Evolutionary conservation across 192 early-diverging fungal genomes (phyloP).

Genomic region (Lunasporangiospora selenospora): DNA sequence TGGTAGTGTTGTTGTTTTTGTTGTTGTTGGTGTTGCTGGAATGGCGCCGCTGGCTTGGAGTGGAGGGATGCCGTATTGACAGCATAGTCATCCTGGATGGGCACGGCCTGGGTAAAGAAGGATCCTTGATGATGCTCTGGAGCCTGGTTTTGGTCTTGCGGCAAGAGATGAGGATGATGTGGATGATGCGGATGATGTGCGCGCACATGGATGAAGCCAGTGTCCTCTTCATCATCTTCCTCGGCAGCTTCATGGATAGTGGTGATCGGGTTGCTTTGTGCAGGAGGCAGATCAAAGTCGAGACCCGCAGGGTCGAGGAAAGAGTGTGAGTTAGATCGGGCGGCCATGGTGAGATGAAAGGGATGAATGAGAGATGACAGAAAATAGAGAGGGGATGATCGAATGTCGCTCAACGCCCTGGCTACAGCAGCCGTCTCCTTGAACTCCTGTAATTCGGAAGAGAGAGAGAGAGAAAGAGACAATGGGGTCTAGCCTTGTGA

Average conservation of each 20-base stretch:
- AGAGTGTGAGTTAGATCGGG: slow-evolving; percentile 8
- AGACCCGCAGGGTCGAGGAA: slow-evolving; percentile 39
- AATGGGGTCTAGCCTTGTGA: background rate
- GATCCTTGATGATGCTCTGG: background rate
- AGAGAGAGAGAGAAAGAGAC: background rate
- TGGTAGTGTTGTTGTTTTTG: slow-evolving; percentile 16
- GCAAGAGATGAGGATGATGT: background rate
- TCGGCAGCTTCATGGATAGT: slow-evolving; percentile 48
- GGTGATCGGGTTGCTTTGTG: slow-evolving; percentile 21
- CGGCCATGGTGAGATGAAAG: background rate
- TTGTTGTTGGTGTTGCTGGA: background rate
- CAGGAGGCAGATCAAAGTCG: slow-evolving; percentile 42
- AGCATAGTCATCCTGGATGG: background rate
- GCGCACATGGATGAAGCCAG: slow-evolving; percentile 31
- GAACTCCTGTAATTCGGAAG: no score
- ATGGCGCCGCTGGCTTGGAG: no score
- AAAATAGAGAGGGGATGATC: background rate
- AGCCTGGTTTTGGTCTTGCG: slow-evolving; percentile 10
- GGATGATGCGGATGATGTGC: background rate
- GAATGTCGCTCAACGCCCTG: no score
- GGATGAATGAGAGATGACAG: background rate
- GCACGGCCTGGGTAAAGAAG: background rate
- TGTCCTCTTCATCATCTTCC: slow-evolving; percentile 37
- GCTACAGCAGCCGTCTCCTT: no score
- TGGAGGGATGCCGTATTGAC: no score